These are phyloP conservation scores for Santalum album DNA, from an alignment of 164 flowering plant genomes.

Conservation along the genomic window DNA sequence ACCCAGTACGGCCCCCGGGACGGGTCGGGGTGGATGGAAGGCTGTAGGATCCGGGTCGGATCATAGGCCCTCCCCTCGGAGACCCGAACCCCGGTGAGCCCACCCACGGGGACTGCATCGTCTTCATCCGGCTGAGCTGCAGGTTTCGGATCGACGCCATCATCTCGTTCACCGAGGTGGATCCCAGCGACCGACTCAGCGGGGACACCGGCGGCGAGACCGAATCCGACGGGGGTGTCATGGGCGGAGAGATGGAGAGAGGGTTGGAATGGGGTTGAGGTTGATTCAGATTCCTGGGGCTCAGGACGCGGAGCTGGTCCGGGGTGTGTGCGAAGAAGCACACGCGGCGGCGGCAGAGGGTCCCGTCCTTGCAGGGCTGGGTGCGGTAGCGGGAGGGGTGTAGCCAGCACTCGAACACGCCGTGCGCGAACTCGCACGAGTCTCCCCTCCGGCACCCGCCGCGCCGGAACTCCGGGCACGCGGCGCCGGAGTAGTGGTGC, in stretches of 20 bases:
- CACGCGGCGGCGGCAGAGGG: slow-evolving; percentile 56
- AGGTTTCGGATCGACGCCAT: slow-evolving; percentile 44
- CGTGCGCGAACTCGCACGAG: slow-evolving; percentile 77
- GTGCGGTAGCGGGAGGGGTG: slow-evolving; percentile 87
- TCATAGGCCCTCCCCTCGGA: slow-evolving; percentile 29
- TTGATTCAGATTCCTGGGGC: slow-evolving; percentile 24
- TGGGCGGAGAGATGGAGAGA: slow-evolving; percentile 23
- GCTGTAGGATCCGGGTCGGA: slow-evolving; percentile 47
- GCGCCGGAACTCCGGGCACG: slow-evolving; percentile 77
- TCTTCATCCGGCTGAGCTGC: slow-evolving; percentile 49
- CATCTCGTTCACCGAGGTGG: slow-evolving; percentile 42
- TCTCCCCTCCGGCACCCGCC: slow-evolving; percentile 76
- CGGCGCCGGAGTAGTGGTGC: slow-evolving; percentile 68
- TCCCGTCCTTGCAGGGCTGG: slow-evolving; percentile 85
- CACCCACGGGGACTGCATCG: slow-evolving; percentile 31
- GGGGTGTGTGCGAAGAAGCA: slow-evolving; percentile 84
- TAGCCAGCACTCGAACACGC: slow-evolving; percentile 95
- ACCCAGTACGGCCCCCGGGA: slow-evolving; percentile 7
- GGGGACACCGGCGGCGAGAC: slow-evolving; percentile 10
- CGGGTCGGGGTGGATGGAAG: slow-evolving; percentile 62
- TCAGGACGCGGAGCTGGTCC: slow-evolving; percentile 58
- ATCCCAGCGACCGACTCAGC: slow-evolving; percentile 32
- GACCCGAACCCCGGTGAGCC: slow-evolving; percentile 21
- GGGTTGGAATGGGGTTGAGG: too few relatives aligned
- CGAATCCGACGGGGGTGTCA: slow-evolving; percentile 27